Evolutionary conservation across 108 stramenopile genomes (phyloP).

Genomic region (Mediolabrus comicus): DNA sequence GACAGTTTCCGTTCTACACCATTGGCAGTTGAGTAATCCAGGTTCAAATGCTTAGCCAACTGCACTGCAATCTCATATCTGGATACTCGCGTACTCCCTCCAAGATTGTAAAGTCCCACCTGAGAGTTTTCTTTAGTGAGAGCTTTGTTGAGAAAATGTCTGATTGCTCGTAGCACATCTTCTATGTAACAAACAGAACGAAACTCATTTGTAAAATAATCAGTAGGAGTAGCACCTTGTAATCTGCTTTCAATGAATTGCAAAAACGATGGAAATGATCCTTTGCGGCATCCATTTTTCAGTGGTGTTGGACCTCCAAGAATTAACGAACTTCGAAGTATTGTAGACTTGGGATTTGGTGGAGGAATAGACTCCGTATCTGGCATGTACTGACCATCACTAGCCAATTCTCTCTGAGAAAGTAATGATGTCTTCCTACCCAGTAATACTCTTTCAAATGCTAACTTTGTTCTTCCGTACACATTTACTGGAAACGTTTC

Average conservation of each 20-base stretch:
- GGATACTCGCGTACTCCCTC: conserved; percentile 62
- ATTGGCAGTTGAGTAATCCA: conserved; percentile 34
- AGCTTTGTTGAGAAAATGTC: conserved; percentile 32
- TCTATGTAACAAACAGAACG: conserved; percentile 52
- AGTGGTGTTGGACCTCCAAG: conserved; percentile 63
- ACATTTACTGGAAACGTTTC: conserved; percentile 57
- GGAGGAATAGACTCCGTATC: not conserved
- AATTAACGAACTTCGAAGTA: conserved; percentile 73
- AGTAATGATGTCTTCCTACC: not conserved
- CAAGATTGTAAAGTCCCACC: conserved; percentile 61
- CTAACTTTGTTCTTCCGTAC: conserved; percentile 65
- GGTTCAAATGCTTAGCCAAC: conserved; percentile 54
- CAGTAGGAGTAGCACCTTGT: conserved; percentile 22
- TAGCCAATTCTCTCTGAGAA: conserved; percentile 7
- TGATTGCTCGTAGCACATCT: conserved; percentile 49
- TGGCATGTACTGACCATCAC: not conserved
- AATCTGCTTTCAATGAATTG: conserved; percentile 57
- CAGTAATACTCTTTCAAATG: conserved; percentile 55
- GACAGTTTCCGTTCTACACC: conserved; percentile 24
- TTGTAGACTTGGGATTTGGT: conserved; percentile 9
- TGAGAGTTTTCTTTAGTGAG: not conserved
- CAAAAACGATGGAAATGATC: conserved; percentile 58
- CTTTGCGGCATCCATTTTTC: conserved; percentile 35
- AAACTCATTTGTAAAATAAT: conserved; percentile 66
- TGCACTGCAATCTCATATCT: conserved; percentile 67